phyloP scores from a whole-genome alignment of 2,329 filamentous ascomycete species.

The Penicillium sp. region DNA sequence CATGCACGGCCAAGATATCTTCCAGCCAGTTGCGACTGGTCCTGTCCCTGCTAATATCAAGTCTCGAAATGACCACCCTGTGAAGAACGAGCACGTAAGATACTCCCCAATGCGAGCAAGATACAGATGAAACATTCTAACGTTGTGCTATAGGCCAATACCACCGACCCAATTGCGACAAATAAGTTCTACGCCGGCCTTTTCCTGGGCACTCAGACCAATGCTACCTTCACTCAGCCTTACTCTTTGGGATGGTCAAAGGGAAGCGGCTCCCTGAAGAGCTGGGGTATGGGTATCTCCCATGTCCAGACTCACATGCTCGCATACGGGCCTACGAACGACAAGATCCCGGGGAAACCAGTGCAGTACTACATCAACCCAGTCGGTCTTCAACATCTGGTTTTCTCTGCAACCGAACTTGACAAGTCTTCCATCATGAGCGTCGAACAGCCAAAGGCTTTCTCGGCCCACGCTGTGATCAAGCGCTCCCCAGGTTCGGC shows the following conservation, averaged over 20 bases:
- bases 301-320: slow-evolving; percentile 68
- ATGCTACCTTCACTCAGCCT: slow-evolving; percentile 71
- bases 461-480: slow-evolving; percentile 68
- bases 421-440: slow-evolving; percentile 56
- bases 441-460: slow-evolving; percentile 53
- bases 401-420: slow-evolving; percentile 76
- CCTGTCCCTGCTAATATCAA: slow-evolving; percentile 40
- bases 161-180: slow-evolving; percentile 41
- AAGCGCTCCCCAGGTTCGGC: slow-evolving; percentile 51
- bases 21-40: slow-evolving; percentile 41
- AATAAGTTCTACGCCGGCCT: slow-evolving; percentile 73
- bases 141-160: slow-evolving; percentile 22
- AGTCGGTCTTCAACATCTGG: slow-evolving; percentile 74
- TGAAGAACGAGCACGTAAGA: slow-evolving; percentile 41
- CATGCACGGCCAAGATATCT: slow-evolving; percentile 43
- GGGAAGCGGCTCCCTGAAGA: slow-evolving; percentile 60
- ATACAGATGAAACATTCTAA: neutral
- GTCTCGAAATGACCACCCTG: slow-evolving; percentile 43
- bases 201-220: slow-evolving; percentile 69
- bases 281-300: slow-evolving; percentile 75
- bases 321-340: slow-evolving; percentile 60
- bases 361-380: slow-evolving; percentile 76
- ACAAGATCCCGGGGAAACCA: slow-evolving; percentile 54
- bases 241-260: slow-evolving; percentile 68
- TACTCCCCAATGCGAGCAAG: neutral